Percentiles rank a stretch among this genome's conserved stretches.
Conservation (phyloP, 495 filamentous ascomycete genomes). For the Podospora pseudoanserina region DNA sequence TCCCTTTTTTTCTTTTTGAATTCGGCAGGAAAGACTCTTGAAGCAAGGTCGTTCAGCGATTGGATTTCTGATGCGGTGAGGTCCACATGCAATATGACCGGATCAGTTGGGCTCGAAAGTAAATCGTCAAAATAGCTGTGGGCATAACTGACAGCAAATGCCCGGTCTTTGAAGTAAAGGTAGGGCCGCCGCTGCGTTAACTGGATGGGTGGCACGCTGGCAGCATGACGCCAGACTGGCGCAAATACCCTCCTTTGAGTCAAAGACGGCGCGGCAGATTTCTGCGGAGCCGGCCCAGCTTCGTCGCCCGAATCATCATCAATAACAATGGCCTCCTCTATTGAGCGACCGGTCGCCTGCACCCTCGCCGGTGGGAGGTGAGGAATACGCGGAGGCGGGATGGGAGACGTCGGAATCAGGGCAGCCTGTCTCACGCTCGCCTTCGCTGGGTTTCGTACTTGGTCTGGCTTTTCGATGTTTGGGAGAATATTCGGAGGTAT, state of each 20-base stretch:
- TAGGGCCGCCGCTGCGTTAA: neutral
- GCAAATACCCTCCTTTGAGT: neutral
- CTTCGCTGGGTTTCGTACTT: neutral
- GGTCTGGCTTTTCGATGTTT: neutral
- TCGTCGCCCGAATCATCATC: neutral
- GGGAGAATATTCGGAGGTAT: neutral
- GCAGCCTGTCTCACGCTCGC: neutral
- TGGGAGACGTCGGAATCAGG: neutral
- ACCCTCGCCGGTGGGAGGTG: neutral
- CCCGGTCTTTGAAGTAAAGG: slow-evolving; percentile 13
- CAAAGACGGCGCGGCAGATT: neutral
- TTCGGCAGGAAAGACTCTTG: slow-evolving; percentile 4
- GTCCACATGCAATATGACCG: slow-evolving; percentile 38
- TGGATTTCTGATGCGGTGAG: slow-evolving; percentile 52
- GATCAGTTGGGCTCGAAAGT: neutral
- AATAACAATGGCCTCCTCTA: neutral
- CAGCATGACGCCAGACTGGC: neutral
- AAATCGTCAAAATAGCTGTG: slow-evolving; percentile 17
- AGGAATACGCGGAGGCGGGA: neutral
- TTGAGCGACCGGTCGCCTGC: neutral
- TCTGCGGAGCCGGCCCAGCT: neutral
- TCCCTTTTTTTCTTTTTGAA: slow-evolving; percentile 8
- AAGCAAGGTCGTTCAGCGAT: slow-evolving; percentile 10
- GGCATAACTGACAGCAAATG: slow-evolving; percentile 19
- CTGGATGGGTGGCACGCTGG: neutral